These are phyloP conservation scores for Nematocida homosporus DNA, from an alignment of 371 early-diverging fungal genomes.

Conservation along the genomic window DNA sequence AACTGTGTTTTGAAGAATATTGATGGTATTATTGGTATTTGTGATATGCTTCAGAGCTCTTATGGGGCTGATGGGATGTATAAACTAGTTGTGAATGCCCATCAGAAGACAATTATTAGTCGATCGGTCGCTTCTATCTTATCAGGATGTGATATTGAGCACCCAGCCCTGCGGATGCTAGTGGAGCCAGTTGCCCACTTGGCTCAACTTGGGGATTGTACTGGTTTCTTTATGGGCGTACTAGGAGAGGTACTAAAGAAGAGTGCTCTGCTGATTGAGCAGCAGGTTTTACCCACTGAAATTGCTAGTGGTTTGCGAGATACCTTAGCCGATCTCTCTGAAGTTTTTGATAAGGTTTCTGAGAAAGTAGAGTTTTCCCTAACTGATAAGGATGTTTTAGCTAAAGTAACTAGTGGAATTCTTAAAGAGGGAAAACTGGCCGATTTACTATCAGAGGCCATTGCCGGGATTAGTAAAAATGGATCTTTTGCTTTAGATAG, in stretches of 20 bases:
- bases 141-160: conserved; percentile 61
- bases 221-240: conserved; percentile 58
- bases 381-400: conserved; percentile 14
- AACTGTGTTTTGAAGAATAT: conserved; percentile 52
- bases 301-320: conserved; percentile 56
- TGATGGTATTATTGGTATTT: conserved; percentile 36
- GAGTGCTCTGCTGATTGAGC: conserved; percentile 46
- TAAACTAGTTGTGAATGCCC: conserved; percentile 55
- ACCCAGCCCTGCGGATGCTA: conserved; percentile 64
- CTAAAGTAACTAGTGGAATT: conserved; percentile 53
- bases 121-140: conserved; percentile 54
- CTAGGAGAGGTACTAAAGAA: conserved; percentile 58
- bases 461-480: conserved; percentile 39
- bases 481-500: conserved; percentile 61
- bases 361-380: conserved; percentile 32
- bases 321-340: conserved; percentile 28
- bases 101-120: conserved; percentile 45
- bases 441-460: conserved; percentile 48
- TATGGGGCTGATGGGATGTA: conserved; percentile 51
- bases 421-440: conserved; percentile 52
- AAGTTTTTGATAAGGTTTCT: conserved; percentile 4
- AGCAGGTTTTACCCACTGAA: conserved; percentile 59
- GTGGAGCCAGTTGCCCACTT: conserved; percentile 61
- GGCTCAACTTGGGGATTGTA: conserved; percentile 62
- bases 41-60: conserved; percentile 41